Conservation (phyloP, 1,284 basidiomycete species). For the Austropuccinia psidii region DNA sequence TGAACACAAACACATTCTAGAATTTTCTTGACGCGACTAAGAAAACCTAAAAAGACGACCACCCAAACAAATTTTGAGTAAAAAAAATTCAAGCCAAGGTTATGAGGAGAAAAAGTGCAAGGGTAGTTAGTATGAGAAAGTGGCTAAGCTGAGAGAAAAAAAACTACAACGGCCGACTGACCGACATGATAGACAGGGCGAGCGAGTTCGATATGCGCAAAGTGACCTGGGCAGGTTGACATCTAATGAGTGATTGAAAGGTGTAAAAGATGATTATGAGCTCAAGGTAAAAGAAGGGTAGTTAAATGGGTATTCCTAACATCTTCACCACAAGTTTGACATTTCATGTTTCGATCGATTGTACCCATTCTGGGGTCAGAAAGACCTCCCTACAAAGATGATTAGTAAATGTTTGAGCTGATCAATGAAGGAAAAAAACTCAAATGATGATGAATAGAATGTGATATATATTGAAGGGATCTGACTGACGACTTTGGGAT, state of each 20-base stretch:
- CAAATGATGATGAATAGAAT: background rate
- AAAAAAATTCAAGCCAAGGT: background rate
- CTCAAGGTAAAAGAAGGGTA: background rate
- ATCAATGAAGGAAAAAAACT: conserved; percentile 47
- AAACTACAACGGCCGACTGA: conserved; percentile 48
- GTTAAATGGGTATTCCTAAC: conserved; percentile 69
- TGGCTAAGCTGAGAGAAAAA: background rate
- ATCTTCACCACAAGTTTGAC: conserved; percentile 95
- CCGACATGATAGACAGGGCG: conserved; percentile 94
- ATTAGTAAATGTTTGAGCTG: conserved; percentile 55
- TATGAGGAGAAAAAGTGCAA: background rate
- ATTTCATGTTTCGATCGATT: conserved; percentile 99
- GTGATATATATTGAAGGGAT: background rate
- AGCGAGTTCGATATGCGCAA: conserved; percentile 96
- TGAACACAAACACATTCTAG: conserved; percentile 97
- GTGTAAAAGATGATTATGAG: background rate
- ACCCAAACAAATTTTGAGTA: conserved; percentile 40
- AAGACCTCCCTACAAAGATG: conserved; percentile 66
- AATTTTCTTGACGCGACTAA: conserved; percentile 99
- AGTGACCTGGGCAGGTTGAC: conserved; percentile 71
- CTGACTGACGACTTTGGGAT: conserved; percentile 38
- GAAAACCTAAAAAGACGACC: conserved; percentile 63
- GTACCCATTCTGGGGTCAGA: conserved; percentile 97
- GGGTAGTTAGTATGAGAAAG: background rate
- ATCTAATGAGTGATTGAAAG: conserved; percentile 36